These are phyloP conservation scores for Kalmanozyma brasiliensis DNA, from an alignment of 1,284 basidiomycete species.

Conservation along the genomic window DNA sequence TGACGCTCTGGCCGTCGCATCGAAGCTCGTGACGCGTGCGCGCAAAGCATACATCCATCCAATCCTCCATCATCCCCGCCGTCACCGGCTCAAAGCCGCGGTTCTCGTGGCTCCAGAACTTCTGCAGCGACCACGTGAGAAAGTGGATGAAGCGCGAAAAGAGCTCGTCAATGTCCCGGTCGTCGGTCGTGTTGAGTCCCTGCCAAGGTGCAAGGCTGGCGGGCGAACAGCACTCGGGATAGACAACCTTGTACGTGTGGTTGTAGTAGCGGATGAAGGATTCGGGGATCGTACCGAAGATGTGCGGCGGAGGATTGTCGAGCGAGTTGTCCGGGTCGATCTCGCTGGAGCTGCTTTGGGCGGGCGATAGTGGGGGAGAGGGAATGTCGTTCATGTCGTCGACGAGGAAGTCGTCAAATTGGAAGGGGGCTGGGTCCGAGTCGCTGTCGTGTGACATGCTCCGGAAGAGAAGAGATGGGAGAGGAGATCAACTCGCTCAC, in stretches of 20 bases:
- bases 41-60: constrained; percentile 4
- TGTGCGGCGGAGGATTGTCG: no score
- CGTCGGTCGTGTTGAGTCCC: background rate
- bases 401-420: no score
- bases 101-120: background rate
- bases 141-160: constrained; percentile 15
- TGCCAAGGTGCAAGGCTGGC: constrained; percentile 6
- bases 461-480: no score
- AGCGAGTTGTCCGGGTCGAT: background rate
- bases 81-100: background rate
- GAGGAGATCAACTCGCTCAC: no score
- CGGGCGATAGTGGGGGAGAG: no score
- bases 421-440: no score
- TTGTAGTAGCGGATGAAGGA: background rate
- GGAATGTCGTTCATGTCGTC: no score
- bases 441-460: no score
- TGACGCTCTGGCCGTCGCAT: background rate
- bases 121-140: constrained; percentile 1
- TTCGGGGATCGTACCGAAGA: background rate
- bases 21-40: background rate
- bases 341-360: background rate
- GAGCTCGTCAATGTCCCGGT: constrained; percentile 7
- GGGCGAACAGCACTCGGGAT: background rate
- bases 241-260: background rate
- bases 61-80: background rate